Percentiles rank a stretch among this genome's conserved stretches.
phyloP scores from a whole-genome alignment of 805 yeast species.

The Metschnikowia continentalis region DNA sequence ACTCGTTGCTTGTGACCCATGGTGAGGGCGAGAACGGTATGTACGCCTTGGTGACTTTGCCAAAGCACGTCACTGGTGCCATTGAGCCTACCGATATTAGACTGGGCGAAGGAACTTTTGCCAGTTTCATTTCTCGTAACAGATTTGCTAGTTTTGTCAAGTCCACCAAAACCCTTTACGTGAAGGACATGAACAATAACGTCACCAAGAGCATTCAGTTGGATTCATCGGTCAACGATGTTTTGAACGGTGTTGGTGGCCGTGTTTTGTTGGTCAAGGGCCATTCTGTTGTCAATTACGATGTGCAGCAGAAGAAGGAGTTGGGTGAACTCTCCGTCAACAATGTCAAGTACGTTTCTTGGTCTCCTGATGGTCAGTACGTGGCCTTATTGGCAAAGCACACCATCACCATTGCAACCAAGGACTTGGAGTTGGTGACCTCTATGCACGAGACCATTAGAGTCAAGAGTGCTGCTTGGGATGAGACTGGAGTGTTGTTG shows the following conservation, averaged over 20 bases:
- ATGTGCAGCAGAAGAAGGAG: constrained; percentile 87
- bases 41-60: constrained; percentile 73
- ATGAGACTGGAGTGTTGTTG: constrained; percentile 83
- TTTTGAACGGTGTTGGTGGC: constrained; percentile 79
- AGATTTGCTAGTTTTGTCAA: constrained; percentile 81
- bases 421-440: constrained; percentile 69
- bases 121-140: constrained; percentile 90
- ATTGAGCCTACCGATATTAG: constrained; percentile 80
- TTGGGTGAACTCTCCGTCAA: constrained; percentile 63
- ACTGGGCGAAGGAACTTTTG: constrained; percentile 79
- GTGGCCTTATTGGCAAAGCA: constrained; percentile 89
- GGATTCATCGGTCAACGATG: constrained; percentile 64
- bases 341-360: constrained; percentile 81
- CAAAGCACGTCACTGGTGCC: constrained; percentile 89
- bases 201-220: constrained; percentile 76
- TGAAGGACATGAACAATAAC: constrained; percentile 77
- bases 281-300: constrained; percentile 73
- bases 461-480: constrained; percentile 97
- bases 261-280: constrained; percentile 70
- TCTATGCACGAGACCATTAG: constrained; percentile 95
- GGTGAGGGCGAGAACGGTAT: constrained; percentile 63
- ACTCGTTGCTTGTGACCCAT: constrained; percentile 76
- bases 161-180: constrained; percentile 61
- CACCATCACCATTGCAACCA: constrained; percentile 82
- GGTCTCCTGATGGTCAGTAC: constrained; percentile 86